Conservation (phyloP, 495 filamentous ascomycete genomes). For the Aspergillus baeticus region DNA sequence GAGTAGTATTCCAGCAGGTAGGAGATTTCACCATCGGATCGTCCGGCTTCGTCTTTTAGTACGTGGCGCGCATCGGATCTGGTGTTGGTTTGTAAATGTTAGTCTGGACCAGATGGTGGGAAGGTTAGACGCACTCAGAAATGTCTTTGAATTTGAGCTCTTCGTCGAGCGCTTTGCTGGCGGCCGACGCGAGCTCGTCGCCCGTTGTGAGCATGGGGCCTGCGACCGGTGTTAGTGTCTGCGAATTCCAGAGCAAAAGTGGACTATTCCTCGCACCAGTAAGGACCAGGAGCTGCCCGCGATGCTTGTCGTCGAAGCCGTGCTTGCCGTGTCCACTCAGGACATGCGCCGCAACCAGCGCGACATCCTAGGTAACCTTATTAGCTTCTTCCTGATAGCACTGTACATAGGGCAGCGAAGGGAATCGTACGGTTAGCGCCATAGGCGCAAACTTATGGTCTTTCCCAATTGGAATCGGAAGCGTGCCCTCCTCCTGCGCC, state of each 20-base stretch:
- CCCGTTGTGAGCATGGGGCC: constrained; percentile 53
- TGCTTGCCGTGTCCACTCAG: constrained; percentile 51
- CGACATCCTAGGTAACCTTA: constrained; percentile 42
- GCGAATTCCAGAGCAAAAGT: too few species aligned
- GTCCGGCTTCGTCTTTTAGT: constrained; percentile 38
- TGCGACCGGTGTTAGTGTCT: too few species aligned
- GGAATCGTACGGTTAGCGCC: constrained; percentile 39
- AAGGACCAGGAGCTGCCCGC: constrained; percentile 54
- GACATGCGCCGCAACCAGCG: constrained; percentile 50
- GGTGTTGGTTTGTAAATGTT: not conserved
- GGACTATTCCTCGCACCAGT: constrained; percentile 37
- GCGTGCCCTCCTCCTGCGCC: constrained; percentile 39
- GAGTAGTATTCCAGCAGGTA: constrained; percentile 59
- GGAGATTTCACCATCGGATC: constrained; percentile 49
- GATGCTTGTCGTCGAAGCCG: constrained; percentile 54
- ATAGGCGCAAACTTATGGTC: constrained; percentile 55
- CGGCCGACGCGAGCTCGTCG: constrained; percentile 50
- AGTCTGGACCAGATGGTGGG: not conserved
- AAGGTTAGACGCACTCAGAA: constrained; percentile 36
- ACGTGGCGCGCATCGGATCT: constrained; percentile 47
- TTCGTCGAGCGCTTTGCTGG: constrained; percentile 46
- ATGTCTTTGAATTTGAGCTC: constrained; percentile 55
- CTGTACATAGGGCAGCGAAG: too few species aligned
- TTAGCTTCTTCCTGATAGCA: not conserved
- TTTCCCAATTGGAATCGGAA: constrained; percentile 51